A percentile compares a stretch with the other conserved stretches of the same genome.
These are phyloP conservation scores for Coemansia sp. DNA, from an alignment of 192 early-diverging fungal genomes.

Conservation along the genomic window DNA sequence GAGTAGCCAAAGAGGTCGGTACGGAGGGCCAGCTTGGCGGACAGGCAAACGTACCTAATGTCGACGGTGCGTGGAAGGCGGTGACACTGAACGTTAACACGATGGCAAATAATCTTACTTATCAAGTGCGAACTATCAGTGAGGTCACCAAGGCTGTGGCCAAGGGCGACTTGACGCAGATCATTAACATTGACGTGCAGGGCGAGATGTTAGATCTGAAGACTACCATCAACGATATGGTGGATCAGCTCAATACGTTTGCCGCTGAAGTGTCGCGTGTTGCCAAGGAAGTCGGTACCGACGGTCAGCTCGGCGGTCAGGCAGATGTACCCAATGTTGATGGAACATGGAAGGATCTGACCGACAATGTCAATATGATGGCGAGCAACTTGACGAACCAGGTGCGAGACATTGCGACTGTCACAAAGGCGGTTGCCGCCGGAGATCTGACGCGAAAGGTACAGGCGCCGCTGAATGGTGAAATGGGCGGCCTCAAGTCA, in stretches of 20 bases:
- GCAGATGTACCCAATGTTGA: slow-evolving; percentile 59
- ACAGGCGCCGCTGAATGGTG: slow-evolving; percentile 9
- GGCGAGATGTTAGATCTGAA: slow-evolving; percentile 34
- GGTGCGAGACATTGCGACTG: slow-evolving; percentile 58
- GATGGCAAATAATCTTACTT: slow-evolving; percentile 69
- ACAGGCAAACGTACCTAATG: slow-evolving; percentile 59
- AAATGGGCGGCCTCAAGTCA: slow-evolving; percentile 15
- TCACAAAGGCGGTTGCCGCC: slow-evolving; percentile 21
- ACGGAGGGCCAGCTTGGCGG: slow-evolving; percentile 70
- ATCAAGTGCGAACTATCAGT: slow-evolving; percentile 56
- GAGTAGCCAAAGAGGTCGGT: slow-evolving; percentile 64
- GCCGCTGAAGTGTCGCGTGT: slow-evolving; percentile 66
- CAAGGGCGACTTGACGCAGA: slow-evolving; percentile 41
- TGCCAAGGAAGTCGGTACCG: slow-evolving; percentile 65
- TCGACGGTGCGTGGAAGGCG: slow-evolving; percentile 66
- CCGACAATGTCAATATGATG: slow-evolving; percentile 62
- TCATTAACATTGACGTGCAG: slow-evolving; percentile 18
- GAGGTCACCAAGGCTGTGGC: slow-evolving; percentile 20
- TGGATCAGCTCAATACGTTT: slow-evolving; percentile 64
- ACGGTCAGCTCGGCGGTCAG: slow-evolving; percentile 66
- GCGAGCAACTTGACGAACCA: slow-evolving; percentile 60
- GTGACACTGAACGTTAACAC: slow-evolving; percentile 71
- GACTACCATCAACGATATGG: slow-evolving; percentile 64
- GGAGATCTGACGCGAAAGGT: slow-evolving; percentile 11
- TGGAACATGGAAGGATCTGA: slow-evolving; percentile 60